phyloP scores from a whole-genome alignment of 495 filamentous ascomycete species.

The Aspergillus baeticus region DNA sequence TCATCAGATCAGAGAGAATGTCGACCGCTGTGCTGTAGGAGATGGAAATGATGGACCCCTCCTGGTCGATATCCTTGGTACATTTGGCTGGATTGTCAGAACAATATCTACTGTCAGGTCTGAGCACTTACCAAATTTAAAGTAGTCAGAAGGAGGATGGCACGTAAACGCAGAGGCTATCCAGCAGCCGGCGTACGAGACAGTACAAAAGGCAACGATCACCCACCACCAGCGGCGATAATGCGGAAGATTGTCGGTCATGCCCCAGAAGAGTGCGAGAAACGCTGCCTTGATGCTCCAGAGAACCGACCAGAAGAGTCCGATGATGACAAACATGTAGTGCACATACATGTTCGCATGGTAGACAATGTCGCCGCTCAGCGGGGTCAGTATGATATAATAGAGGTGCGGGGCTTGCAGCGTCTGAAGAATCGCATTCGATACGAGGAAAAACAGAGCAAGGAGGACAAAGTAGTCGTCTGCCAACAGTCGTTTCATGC shows the following conservation, averaged over 20 bases:
- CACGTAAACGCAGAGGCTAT: conserved; percentile 37
- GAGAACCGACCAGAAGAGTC: conserved; percentile 48
- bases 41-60: conserved; percentile 35
- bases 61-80: conserved; percentile 17
- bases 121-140: conserved; percentile 29
- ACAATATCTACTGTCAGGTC: not conserved
- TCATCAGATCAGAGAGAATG: conserved; percentile 38
- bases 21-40: conserved; percentile 45
- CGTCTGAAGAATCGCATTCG: conserved; percentile 43
- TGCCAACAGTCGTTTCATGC: conserved; percentile 23
- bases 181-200: conserved; percentile 37
- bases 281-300: conserved; percentile 50
- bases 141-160: conserved; percentile 38
- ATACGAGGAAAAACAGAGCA: conserved; percentile 32
- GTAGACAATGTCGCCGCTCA: conserved; percentile 24
- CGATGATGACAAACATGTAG: conserved; percentile 44
- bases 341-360: conserved; percentile 26
- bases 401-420: conserved; percentile 43
- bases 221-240: conserved; percentile 41
- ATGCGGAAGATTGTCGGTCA: conserved; percentile 36
- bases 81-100: conserved; percentile 15
- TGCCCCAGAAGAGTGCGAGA: conserved; percentile 43
- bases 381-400: conserved; percentile 29
- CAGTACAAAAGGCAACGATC: conserved; percentile 31
- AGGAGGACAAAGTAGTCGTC: conserved; percentile 48